Evolutionary conservation across 2,329 filamentous ascomycete species (phyloP).

Genomic region (Escovopsis sp.): DNA sequence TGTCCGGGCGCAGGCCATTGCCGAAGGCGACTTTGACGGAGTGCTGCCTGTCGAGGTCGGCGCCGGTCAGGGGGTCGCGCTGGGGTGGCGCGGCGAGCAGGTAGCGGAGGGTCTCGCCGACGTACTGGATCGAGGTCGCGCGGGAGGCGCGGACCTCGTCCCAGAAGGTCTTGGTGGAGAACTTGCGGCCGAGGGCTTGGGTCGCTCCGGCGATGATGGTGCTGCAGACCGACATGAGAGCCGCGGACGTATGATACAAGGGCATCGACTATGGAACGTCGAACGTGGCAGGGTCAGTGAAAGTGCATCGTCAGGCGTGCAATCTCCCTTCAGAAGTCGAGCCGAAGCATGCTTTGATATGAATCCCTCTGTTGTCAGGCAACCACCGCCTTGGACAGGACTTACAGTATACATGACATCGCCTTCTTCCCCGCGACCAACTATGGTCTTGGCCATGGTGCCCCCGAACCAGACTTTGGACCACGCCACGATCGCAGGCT

Average conservation of each 20-base stretch:
- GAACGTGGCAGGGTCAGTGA: neutral
- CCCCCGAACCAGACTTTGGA: slow-evolving; percentile 42
- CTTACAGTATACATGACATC: slow-evolving; percentile 65
- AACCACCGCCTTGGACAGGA: neutral
- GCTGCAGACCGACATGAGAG: slow-evolving; percentile 51
- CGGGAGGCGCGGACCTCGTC: slow-evolving; percentile 53
- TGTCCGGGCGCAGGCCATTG: slow-evolving; percentile 72
- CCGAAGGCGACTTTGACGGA: slow-evolving; percentile 63
- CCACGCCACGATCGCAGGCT: slow-evolving; percentile 65
- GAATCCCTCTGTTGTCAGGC: no score
- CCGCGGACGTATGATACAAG: slow-evolving; percentile 71
- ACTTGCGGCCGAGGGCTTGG: slow-evolving; percentile 59
- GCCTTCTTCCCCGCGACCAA: slow-evolving; percentile 35
- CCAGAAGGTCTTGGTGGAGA: slow-evolving; percentile 68
- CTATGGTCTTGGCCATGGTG: slow-evolving; percentile 25
- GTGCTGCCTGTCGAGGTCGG: slow-evolving; percentile 58
- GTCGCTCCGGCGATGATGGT: slow-evolving; percentile 48
- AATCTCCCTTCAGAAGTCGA: no score
- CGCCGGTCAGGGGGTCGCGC: slow-evolving; percentile 46
- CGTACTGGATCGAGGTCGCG: slow-evolving; percentile 71
- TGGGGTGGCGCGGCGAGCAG: slow-evolving; percentile 53
- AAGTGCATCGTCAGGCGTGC: no score
- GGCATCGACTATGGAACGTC: slow-evolving; percentile 55
- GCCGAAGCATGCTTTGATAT: no score
- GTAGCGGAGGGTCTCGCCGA: slow-evolving; percentile 78